Evolutionary conservation across 345 rosid species (phyloP).

Genomic region (Eucalyptus brandiana): DNA sequence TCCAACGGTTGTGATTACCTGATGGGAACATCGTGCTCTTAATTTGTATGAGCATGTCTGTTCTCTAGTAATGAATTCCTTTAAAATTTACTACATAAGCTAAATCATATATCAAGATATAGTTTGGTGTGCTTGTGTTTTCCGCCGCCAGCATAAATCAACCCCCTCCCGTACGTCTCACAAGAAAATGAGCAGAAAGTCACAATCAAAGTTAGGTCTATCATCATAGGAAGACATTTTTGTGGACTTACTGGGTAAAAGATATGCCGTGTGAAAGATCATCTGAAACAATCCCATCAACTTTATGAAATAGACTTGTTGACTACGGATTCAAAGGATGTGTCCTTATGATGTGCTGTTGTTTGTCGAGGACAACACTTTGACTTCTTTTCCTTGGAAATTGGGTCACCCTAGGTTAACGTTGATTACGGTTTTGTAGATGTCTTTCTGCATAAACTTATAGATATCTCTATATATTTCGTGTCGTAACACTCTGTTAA

Average conservation of each 20-base stretch:
- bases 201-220: background rate
- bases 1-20: background rate
- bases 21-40: background rate
- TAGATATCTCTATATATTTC: background rate
- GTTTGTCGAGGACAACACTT: background rate
- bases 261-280: background rate
- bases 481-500: background rate
- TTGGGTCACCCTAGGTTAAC: background rate
- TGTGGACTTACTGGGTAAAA: background rate
- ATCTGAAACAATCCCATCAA: background rate
- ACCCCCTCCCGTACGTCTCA: background rate
- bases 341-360: background rate
- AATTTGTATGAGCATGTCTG: background rate
- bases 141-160: background rate
- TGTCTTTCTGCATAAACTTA: background rate
- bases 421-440: background rate
- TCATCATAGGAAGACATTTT: background rate
- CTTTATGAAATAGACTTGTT: background rate
- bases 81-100: background rate
- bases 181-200: background rate
- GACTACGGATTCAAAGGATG: background rate
- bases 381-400: background rate
- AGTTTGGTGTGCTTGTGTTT: background rate
- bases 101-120: background rate
- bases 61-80: background rate